Evolutionary conservation across 2,329 filamentous ascomycete genomes (phyloP).

Genomic region (Fusarium sp.): DNA sequence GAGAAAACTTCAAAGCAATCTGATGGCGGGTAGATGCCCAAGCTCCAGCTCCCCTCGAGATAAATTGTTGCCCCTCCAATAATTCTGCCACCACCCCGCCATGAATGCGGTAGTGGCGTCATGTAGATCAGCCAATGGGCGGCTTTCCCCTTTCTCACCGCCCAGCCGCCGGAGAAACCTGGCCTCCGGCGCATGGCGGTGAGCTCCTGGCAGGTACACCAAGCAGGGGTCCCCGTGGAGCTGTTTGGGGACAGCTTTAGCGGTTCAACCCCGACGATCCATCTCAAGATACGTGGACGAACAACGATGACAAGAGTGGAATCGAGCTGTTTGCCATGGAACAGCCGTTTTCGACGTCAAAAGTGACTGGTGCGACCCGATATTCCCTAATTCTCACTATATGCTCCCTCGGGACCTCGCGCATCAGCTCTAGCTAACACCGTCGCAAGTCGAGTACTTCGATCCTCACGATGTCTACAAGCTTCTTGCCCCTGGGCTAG

Average conservation of each 20-base stretch:
- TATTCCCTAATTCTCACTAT: neutral
- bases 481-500: slow-evolving; percentile 82
- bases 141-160: slow-evolving; percentile 35
- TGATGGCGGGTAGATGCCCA: neutral
- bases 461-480: slow-evolving; percentile 93
- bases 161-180: slow-evolving; percentile 49
- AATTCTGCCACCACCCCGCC: slow-evolving; percentile 54
- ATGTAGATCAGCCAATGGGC: slow-evolving; percentile 36
- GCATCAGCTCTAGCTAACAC: slow-evolving; percentile 35
- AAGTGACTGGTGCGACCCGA: slow-evolving; percentile 77
- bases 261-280: slow-evolving; percentile 28
- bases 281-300: slow-evolving; percentile 38
- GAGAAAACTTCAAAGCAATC: neutral
- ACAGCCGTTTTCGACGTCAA: slow-evolving; percentile 79
- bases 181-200: slow-evolving; percentile 46
- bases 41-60: slow-evolving; percentile 19
- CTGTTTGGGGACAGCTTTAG: slow-evolving; percentile 47
- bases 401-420: neutral
- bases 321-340: slow-evolving; percentile 66
- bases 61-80: slow-evolving; percentile 50
- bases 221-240: slow-evolving; percentile 36
- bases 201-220: slow-evolving; percentile 41
- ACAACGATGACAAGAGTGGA: slow-evolving; percentile 51
- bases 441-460: slow-evolving; percentile 87
- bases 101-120: slow-evolving; percentile 39